Conservation (phyloP, 208 protist genomes). For the Trypanosoma conorhini region DNA sequence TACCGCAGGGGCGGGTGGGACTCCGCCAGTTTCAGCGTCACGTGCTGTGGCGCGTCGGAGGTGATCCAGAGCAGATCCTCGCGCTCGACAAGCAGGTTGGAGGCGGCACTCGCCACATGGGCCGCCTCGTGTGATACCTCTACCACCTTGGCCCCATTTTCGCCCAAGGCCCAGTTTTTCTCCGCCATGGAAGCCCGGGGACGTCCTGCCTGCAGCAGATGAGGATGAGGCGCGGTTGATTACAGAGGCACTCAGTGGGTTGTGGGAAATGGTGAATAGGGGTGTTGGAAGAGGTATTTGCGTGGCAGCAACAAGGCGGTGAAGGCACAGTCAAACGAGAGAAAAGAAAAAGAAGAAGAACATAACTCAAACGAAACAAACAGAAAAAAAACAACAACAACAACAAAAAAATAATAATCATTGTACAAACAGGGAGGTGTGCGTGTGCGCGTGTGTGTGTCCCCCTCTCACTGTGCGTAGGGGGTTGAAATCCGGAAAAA, state of each 20-base stretch:
- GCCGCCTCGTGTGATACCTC: constrained; percentile 71
- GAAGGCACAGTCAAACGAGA: neutral
- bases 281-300: too few relatives aligned
- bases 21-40: constrained; percentile 49
- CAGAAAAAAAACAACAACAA: neutral
- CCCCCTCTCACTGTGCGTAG: too few relatives aligned
- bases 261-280: too few relatives aligned
- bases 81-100: constrained; percentile 63
- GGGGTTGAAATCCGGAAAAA: neutral
- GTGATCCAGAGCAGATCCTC: constrained; percentile 85
- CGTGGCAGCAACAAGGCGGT: too few relatives aligned
- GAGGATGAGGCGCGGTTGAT: neutral
- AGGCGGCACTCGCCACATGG: constrained; percentile 52
- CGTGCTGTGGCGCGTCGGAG: constrained; percentile 76
- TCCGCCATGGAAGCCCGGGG: constrained; percentile 30
- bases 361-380: neutral
- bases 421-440: neutral
- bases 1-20: constrained; percentile 70
- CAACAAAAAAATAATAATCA: neutral
- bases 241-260: too few relatives aligned
- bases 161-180: constrained; percentile 63
- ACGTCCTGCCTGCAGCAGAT: neutral
- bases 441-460: neutral
- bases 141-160: constrained; percentile 57
- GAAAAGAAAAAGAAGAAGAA: constrained; percentile 12